These are phyloP conservation scores for Phytophthora gonapodyides DNA, from an alignment of 352 stramenopile species.

Conservation along the genomic window DNA sequence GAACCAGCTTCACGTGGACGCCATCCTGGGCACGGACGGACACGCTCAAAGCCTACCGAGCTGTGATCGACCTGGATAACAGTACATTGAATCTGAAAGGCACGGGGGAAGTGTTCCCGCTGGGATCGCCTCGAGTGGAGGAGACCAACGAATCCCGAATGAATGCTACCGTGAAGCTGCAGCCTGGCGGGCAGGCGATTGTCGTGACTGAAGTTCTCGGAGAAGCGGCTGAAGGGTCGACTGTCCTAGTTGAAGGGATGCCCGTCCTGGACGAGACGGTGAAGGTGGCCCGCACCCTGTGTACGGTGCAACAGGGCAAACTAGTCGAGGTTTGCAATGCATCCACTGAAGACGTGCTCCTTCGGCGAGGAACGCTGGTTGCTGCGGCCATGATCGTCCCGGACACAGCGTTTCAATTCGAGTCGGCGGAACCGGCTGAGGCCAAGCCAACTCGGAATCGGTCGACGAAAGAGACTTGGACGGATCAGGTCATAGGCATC, in stretches of 20 bases:
- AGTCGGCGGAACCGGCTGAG: neutral
- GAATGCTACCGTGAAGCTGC: neutral
- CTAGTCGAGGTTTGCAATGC: conserved; percentile 15
- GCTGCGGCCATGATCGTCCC: neutral
- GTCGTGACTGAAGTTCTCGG: neutral
- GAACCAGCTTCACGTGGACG: neutral
- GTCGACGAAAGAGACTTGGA: too few relatives aligned
- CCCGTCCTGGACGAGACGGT: neutral
- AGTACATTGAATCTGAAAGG: neutral
- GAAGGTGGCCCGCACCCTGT: conserved; percentile 1
- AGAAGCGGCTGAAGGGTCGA: neutral
- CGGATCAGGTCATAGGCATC: too few relatives aligned
- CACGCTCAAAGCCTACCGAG: too few relatives aligned
- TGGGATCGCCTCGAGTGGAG: neutral
- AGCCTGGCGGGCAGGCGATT: neutral
- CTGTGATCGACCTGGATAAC: neutral
- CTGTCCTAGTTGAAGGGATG: neutral
- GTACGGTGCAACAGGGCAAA: conserved; percentile 1
- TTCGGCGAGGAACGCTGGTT: conserved; percentile 1
- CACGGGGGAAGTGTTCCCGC: neutral
- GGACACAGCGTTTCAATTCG: neutral
- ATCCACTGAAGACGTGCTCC: neutral
- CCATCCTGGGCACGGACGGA: too few relatives aligned
- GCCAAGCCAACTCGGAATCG: too few relatives aligned
- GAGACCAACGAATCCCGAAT: neutral